Base-by-base conservation (phyloP, 306 rosid genomes). In the Casuarina cunninghamiana region DNA sequence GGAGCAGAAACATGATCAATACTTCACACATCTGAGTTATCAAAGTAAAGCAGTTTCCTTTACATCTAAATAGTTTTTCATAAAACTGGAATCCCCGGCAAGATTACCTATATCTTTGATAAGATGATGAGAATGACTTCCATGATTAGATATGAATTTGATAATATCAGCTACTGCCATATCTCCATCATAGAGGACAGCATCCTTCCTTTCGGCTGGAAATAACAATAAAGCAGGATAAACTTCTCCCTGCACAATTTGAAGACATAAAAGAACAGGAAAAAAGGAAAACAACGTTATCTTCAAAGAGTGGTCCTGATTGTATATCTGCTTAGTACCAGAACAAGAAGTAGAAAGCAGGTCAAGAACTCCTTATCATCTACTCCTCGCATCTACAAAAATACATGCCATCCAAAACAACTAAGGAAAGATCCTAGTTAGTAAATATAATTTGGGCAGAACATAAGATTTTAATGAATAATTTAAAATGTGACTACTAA, bases 161-260 rank as follows among this genome's bases (percentile, higher is more conserved):
- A 95, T 83, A 73, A 95, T 69, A 73, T 87, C 91, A 72, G 88
- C 79, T 66, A 92, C 97, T 49, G 96, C 82, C 87, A 89, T 70
- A 73, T 87, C 93, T 54, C 98, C 97, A 62, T 80, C 88, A 88
- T 92, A 95, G 58, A 80, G 88, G 49, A 92, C 19, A 79, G 89
- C 85, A 54, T 83, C 80, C 86, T 86, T 88, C 77, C 75, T 91
- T 81, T 78, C 91, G 69, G 97, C 98, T 72, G 95, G 97, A 86
- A 91, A 95, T 83, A 95, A 85, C 78, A 91, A 37, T 77, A 95
- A 86, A 53, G 93, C 85, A 80, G 98, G 98, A 89, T 88, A 95
- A 72, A 88, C 91, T 81, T 85, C 98, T 78, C 85, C 80, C 98
- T 95, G 95, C 91, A 85, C 72, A 81, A 75, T 75, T 54, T 58